phyloP scores from a whole-genome alignment of 139 green algal species.

The Volvox reticuliferus region DNA sequence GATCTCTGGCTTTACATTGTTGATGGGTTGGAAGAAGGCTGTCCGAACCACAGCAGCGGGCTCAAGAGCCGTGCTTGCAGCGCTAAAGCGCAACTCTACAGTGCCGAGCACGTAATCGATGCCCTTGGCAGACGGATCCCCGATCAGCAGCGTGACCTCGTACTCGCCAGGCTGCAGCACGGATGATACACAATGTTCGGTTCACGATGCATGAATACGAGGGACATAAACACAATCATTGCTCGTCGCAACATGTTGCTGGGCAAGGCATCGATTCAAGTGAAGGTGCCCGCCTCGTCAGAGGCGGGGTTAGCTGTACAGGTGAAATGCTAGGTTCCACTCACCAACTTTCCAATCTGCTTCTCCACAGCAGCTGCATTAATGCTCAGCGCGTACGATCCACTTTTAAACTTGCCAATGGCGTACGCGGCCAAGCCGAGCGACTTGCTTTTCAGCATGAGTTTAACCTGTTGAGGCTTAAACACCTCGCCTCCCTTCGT shows the following conservation, averaged over 20 bases:
- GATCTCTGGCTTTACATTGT: slow-evolving; percentile 65
- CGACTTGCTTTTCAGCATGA: slow-evolving; percentile 49
- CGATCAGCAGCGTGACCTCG: slow-evolving; percentile 55
- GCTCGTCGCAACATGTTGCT: background rate
- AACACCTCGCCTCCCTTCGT: slow-evolving; percentile 29
- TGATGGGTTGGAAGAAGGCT: slow-evolving; percentile 44
- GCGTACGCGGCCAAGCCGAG: slow-evolving; percentile 54
- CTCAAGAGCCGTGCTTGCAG: slow-evolving; percentile 11
- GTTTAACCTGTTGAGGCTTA: slow-evolving; percentile 67
- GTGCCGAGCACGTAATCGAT: slow-evolving; percentile 51
- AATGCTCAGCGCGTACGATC: slow-evolving; percentile 30
- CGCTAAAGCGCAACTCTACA: slow-evolving; percentile 43
- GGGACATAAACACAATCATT: too few species aligned
- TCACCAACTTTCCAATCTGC: slow-evolving; percentile 61
- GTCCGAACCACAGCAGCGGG: slow-evolving; percentile 44
- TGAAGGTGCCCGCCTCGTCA: background rate
- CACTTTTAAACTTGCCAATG: slow-evolving; percentile 59
- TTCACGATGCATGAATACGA: too few species aligned
- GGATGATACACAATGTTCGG: background rate
- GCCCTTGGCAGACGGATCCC: slow-evolving; percentile 49
- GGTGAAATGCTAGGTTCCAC: background rate
- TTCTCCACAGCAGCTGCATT: slow-evolving; percentile 51
- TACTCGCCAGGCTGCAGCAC: slow-evolving; percentile 58
- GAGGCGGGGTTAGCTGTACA: background rate
- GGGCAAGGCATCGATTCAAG: background rate